Evolutionary conservation across 371 early-diverging fungal species (phyloP), one percentile per base, ranked within the genome.

Genomic region (Mortierella sp.): DNA sequence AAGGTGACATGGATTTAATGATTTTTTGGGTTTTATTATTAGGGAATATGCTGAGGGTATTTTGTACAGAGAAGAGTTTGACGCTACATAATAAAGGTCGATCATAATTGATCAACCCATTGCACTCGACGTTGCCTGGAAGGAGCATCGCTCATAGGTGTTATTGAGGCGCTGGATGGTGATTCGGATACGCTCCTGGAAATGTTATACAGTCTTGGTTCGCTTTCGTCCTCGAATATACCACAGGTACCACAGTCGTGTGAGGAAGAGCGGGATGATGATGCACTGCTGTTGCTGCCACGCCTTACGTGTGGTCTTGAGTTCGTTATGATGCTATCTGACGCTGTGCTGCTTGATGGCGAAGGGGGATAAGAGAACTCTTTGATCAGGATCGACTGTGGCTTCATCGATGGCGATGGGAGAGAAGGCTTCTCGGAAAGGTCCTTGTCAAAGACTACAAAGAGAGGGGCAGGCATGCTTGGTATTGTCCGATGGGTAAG

Each of bases 341-440:
- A 24, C 40, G n/a, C 16, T 21, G 22, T 19, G 62, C 24, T 15
- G 38, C 41, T 48, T 48, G 67, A 58, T 33, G n/a, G n/a, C 16
- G 68, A 38, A 19, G 41, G 15, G 13, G 58, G 53, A 21, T 40
- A 48, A 8, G 67, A 28, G 10, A 11, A 38, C 16, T 69, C 72
- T 58, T 79, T 73, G 71, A 79, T 58, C 40, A 79, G 58, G 68
- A 79, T 79, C 33, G 79, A 79, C 22, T 65, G 70, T 4, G 68
- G 79, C 19, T 15, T 13, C n/a, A 74, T 32, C 40, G 74, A 58
- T 13, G 70, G 70, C 19, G 74, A 63, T 19, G 79, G 79, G 43
- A 79, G 53, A 11, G 45, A 38, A 1, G 79, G 79, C 48, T 74
- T 79, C 38, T 65, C 66, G 58, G 79, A 74, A 24, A 79, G 63